A percentile compares a stretch with the other conserved stretches of the same genome.
These are phyloP conservation scores for Physocladia obscura DNA, from an alignment of 192 early-diverging fungal genomes.

Conservation along the genomic window DNA sequence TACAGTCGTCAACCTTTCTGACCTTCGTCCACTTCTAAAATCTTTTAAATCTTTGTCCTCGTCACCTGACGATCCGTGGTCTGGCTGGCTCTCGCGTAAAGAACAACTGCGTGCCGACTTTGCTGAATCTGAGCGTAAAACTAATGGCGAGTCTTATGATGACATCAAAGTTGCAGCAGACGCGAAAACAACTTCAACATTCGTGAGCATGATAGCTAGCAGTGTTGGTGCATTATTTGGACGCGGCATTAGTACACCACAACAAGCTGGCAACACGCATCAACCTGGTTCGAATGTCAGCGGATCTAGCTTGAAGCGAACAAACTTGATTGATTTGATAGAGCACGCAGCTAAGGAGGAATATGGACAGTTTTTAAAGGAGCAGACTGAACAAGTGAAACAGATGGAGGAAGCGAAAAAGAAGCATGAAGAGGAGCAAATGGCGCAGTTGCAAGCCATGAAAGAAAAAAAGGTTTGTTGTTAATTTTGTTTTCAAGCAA, in stretches of 20 bases:
- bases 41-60: slow-evolving; percentile 25
- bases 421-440: slow-evolving; percentile 64
- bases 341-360: slow-evolving; percentile 69
- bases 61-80: slow-evolving; percentile 37
- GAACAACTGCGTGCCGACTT: slow-evolving; percentile 35
- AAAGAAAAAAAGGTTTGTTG: slow-evolving; percentile 85
- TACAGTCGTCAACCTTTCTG: slow-evolving; percentile 37
- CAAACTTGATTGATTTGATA: slow-evolving; percentile 65
- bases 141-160: background rate
- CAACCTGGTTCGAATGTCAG: slow-evolving; percentile 6
- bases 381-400: slow-evolving; percentile 67
- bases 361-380: slow-evolving; percentile 59
- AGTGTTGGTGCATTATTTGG: slow-evolving; percentile 31
- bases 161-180: background rate
- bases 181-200: background rate
- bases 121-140: slow-evolving; percentile 9
- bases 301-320: slow-evolving; percentile 39
- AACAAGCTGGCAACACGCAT: slow-evolving; percentile 53
- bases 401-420: slow-evolving; percentile 62
- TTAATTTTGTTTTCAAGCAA: background rate
- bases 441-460: slow-evolving; percentile 85
- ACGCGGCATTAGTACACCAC: slow-evolving; percentile 37
- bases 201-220: slow-evolving; percentile 4
- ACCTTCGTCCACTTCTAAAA: slow-evolving; percentile 49
- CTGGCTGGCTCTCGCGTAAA: slow-evolving; percentile 48